These are phyloP conservation scores for Penicillium sp. DNA, from an alignment of 2,329 filamentous ascomycete genomes.

Conservation along the genomic window DNA sequence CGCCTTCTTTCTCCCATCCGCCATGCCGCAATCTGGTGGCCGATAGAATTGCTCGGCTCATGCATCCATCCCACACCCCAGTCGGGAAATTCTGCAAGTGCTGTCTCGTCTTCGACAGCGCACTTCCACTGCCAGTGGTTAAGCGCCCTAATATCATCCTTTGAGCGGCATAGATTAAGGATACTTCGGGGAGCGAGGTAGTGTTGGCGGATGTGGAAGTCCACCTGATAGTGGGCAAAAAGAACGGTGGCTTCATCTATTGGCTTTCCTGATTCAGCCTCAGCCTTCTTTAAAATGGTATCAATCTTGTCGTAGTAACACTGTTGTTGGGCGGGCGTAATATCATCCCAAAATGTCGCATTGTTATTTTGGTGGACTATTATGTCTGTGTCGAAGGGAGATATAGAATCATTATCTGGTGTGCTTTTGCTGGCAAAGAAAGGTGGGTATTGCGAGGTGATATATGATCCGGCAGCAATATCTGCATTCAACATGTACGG, in stretches of 20 bases:
- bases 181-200: constrained; percentile 23
- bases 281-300: constrained; percentile 9
- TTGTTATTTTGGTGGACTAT: neutral
- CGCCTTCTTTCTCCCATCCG: neutral
- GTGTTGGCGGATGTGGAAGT: constrained; percentile 36
- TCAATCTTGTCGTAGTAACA: constrained; percentile 21
- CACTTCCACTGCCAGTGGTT: constrained; percentile 28
- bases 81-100: neutral
- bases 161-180: constrained; percentile 31
- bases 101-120: constrained; percentile 1
- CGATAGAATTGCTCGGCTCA: constrained; percentile 5
- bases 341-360: constrained; percentile 16
- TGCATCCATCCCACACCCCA: constrained; percentile 2
- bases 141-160: constrained; percentile 27
- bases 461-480: constrained; percentile 18
- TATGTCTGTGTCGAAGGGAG: constrained; percentile 9
- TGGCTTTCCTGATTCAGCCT: neutral
- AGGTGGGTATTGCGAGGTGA: constrained; percentile 18
- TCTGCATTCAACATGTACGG: constrained; percentile 20
- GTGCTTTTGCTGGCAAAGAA: constrained; percentile 14
- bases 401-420: constrained; percentile 11
- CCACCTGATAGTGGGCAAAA: constrained; percentile 31
- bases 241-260: constrained; percentile 15
- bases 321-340: constrained; percentile 11
- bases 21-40: neutral